A percentile compares a stretch with the other conserved stretches of the same genome.
Conservation (phyloP, 176 grass and related monocot species). For the Leersia perrieri region DNA sequence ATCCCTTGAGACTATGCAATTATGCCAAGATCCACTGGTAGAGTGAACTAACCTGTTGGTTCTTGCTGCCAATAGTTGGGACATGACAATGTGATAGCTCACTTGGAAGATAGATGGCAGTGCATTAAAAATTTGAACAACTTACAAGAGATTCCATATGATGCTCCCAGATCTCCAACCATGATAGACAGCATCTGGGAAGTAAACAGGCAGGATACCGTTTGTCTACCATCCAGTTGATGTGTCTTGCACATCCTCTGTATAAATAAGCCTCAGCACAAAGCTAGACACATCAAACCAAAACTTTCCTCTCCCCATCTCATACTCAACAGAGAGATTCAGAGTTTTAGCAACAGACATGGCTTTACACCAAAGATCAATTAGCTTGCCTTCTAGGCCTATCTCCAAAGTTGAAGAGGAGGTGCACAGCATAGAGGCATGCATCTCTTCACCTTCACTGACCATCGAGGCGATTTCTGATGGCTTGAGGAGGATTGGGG, state of each 20-base stretch:
- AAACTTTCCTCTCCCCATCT: neutral
- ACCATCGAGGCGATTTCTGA: conserved; percentile 4
- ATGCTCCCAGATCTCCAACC: neutral
- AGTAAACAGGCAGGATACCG: neutral
- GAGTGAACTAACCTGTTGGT: neutral
- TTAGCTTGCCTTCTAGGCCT: conserved; percentile 33
- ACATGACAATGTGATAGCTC: neutral
- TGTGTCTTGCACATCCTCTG: neutral
- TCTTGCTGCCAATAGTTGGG: neutral
- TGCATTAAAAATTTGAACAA: neutral
- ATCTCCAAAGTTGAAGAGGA: conserved; percentile 16
- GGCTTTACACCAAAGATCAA: conserved; percentile 26
- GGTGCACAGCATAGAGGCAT: conserved; percentile 18
- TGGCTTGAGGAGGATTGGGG: conserved; percentile 10
- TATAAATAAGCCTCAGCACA: conserved; percentile 11
- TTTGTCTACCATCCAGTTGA: conserved; percentile 3
- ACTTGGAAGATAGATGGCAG: neutral
- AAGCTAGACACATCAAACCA: conserved; percentile 3
- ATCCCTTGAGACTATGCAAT: neutral
- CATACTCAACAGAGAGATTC: conserved; percentile 1
- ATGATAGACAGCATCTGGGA: conserved; percentile 10
- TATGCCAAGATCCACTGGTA: neutral
- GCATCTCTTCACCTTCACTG: neutral
- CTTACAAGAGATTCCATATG: neutral
- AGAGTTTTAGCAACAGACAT: neutral